phyloP scores from a whole-genome alignment of 257 asterid species.

The Mitragyna speciosa region DNA sequence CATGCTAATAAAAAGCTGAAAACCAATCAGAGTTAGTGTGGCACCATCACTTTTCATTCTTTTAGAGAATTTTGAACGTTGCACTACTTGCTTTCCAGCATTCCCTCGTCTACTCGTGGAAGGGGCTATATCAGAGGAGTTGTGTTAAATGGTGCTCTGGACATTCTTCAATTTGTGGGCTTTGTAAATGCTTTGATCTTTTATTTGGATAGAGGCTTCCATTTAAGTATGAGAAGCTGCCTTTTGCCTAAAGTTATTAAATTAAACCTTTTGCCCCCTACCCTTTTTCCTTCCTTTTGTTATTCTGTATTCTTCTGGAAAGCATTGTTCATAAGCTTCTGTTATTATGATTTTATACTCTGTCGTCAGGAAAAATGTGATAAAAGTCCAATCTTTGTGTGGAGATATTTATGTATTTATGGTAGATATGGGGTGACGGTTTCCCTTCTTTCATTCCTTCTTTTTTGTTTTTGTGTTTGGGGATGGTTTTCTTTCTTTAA shows the following conservation, averaged over 20 bases:
- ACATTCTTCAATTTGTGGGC: neutral
- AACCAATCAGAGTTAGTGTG: conserved; percentile 33
- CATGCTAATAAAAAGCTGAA: conserved; percentile 49
- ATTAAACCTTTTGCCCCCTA: neutral
- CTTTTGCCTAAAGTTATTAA: neutral
- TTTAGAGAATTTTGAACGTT: neutral
- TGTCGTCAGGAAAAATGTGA: neutral
- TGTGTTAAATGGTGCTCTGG: conserved; percentile 4
- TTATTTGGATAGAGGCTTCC: conserved; percentile 36
- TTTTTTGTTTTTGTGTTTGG: too few relatives aligned
- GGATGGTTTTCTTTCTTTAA: neutral
- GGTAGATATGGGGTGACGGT: neutral
- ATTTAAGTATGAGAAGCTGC: conserved; percentile 52
- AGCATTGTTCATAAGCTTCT: neutral
- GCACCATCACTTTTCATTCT: neutral
- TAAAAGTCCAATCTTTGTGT: neutral
- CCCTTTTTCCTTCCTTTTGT: neutral
- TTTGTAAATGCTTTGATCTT: conserved; percentile 7
- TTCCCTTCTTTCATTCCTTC: too few relatives aligned
- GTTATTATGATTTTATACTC: neutral
- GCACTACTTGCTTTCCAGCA: conserved; percentile 9
- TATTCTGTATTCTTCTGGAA: neutral
- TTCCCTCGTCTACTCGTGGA: conserved; percentile 8
- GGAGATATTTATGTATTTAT: neutral
- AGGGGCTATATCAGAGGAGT: conserved; percentile 3